phyloP scores from a whole-genome alignment of 148 eudicot species.

The Rheum nobile region DNA sequence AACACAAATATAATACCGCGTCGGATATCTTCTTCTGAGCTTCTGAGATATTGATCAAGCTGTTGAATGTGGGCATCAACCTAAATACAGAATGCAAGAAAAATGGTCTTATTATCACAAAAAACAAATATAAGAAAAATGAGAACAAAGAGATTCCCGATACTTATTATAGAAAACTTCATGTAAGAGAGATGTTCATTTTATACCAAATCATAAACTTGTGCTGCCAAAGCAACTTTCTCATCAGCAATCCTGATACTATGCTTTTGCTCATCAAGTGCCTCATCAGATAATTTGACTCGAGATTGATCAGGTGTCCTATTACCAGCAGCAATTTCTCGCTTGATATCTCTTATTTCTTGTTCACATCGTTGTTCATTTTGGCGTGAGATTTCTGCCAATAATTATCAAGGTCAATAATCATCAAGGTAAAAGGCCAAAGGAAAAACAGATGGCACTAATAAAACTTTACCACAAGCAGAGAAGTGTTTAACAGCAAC shows the following conservation, averaged over 20 bases:
- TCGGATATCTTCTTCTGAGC: conserved; percentile 64
- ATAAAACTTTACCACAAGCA: not conserved
- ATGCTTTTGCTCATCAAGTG: conserved; percentile 89
- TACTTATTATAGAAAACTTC: not conserved
- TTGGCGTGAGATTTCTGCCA: conserved; percentile 55
- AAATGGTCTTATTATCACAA: not conserved
- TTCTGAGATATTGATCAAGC: conserved; percentile 84
- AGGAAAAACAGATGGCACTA: not conserved
- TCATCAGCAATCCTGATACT: conserved; percentile 95
- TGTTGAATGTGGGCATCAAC: conserved; percentile 92
- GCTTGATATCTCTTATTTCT: conserved; percentile 71
- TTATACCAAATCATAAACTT: conserved; percentile 86
- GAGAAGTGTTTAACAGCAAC: not conserved
- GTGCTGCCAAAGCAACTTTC: conserved; percentile 87
- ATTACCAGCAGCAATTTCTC: conserved; percentile 41
- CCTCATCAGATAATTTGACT: conserved; percentile 74
- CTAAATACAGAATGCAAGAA: conserved; percentile 23
- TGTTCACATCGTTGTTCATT: conserved; percentile 76
- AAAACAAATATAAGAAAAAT: not conserved
- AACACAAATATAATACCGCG: conserved; percentile 40
- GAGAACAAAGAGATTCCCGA: not conserved
- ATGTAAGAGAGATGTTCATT: not conserved
- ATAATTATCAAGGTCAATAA: not conserved
- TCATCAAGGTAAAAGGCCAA: conserved; percentile 2
- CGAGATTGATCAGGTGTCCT: conserved; percentile 52